A percentile compares a stretch with the other conserved stretches of the same genome.
These are phyloP conservation scores for Isatis tinctoria DNA, from an alignment of 345 rosid species.

Conservation along the genomic window DNA sequence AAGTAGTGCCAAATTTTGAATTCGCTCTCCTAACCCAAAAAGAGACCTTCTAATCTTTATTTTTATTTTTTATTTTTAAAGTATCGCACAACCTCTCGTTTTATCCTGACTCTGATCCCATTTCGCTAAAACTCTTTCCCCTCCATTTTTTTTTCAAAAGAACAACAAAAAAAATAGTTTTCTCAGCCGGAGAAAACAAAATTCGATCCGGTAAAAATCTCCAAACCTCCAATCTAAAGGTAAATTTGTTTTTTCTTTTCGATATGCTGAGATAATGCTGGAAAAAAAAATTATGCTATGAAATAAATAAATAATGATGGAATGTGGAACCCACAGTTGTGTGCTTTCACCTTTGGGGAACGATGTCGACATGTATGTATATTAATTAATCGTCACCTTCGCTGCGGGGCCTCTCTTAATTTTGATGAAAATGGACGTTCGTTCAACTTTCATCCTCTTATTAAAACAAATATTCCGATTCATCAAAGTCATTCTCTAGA, in stretches of 20 bases:
- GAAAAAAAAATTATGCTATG: background rate
- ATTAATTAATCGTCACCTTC: background rate
- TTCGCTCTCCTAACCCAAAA: slow-evolving; percentile 11
- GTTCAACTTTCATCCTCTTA: slow-evolving; percentile 8
- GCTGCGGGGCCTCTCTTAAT: background rate
- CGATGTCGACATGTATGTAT: background rate
- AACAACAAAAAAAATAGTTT: background rate
- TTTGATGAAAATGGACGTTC: slow-evolving; percentile 5
- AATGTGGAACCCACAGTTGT: slow-evolving; percentile 11
- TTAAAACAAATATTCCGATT: background rate
- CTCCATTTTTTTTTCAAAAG: background rate
- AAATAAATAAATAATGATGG: background rate
- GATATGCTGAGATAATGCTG: background rate
- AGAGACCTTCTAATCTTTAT: background rate
- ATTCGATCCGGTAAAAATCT: background rate
- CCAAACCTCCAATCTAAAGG: background rate
- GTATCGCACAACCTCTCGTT: slow-evolving; percentile 17
- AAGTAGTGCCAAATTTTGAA: slow-evolving; percentile 19
- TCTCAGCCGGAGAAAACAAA: background rate
- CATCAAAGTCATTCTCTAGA: background rate
- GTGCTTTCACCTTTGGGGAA: background rate
- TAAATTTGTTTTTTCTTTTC: background rate
- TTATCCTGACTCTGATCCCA: background rate
- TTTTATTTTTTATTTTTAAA: background rate
- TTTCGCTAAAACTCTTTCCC: background rate